A percentile compares a stretch with the other conserved stretches of the same genome.
These are phyloP conservation scores for Epichloe glyceriae DNA, from an alignment of 2,329 filamentous ascomycete species.

Conservation along the genomic window DNA sequence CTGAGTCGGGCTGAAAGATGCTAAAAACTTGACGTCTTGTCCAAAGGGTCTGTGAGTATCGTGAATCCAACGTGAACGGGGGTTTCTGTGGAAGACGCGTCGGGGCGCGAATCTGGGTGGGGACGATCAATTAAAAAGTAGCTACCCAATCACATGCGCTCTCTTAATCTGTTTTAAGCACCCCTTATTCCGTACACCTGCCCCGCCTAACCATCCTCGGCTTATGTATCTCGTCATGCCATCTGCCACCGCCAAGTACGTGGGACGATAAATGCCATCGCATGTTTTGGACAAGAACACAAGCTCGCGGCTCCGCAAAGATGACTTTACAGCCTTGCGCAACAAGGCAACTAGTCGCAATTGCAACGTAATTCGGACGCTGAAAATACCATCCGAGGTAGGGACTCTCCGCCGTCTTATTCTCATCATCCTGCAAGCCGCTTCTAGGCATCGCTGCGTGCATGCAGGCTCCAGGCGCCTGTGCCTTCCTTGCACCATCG, in stretches of 20 bases:
- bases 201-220: not conserved
- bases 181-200: no score
- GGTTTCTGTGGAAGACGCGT: slow-evolving; percentile 20
- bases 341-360: not conserved
- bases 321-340: not conserved
- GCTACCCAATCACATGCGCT: slow-evolving; percentile 1
- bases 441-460: no score
- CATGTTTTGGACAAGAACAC: not conserved
- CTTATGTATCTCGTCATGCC: not conserved
- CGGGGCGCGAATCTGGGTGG: slow-evolving; percentile 17
- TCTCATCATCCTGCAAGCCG: no score
- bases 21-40: not conserved
- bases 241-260: not conserved
- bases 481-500: no score
- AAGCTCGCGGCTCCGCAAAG: not conserved
- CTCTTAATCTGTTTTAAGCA: not conserved
- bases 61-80: not conserved
- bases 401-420: no score
- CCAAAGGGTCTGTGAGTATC: not conserved
- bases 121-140: slow-evolving; percentile 12
- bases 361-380: no score
- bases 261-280: not conserved
- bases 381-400: no score
- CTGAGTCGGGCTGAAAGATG: not conserved
- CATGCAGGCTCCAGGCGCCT: no score